phyloP scores from a whole-genome alignment of 352 stramenopile genomes.

The Phytophthora brassicae region DNA sequence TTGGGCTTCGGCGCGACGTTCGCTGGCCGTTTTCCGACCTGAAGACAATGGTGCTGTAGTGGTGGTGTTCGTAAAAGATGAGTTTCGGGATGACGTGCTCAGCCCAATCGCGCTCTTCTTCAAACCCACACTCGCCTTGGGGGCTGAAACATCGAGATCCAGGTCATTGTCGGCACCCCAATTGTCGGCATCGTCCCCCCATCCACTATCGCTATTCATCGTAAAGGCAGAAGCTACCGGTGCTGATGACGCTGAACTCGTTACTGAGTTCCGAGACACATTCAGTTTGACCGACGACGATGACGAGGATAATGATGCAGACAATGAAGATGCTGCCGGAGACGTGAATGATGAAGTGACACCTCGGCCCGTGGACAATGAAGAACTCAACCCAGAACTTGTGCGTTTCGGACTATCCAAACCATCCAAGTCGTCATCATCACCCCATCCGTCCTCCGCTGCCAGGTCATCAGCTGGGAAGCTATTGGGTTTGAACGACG shows the following conservation, averaged over 20 bases:
- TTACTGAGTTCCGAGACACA: constrained; percentile 29
- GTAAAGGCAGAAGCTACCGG: constrained; percentile 25
- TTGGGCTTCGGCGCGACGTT: constrained; percentile 61
- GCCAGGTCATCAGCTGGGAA: constrained; percentile 44
- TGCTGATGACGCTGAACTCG: constrained; percentile 3
- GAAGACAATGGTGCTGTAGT: constrained; percentile 13
- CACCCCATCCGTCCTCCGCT: constrained; percentile 63
- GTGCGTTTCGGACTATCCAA: constrained; percentile 45
- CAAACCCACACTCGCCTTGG: constrained; percentile 20
- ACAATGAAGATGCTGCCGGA: constrained; percentile 26
- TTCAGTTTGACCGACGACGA: constrained; percentile 56
- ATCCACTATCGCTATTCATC: constrained; percentile 43
- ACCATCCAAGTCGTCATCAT: constrained; percentile 60
- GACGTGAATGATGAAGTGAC: constrained; percentile 28
- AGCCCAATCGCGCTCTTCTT: constrained; percentile 18
- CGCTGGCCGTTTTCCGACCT: constrained; percentile 47
- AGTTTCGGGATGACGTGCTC: constrained; percentile 13
- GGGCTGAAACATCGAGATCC: constrained; percentile 26
- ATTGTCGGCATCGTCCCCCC: constrained; percentile 58
- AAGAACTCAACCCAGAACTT: constrained; percentile 29
- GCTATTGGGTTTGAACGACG: constrained; percentile 28
- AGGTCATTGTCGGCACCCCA: constrained; percentile 64
- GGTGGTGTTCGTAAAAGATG: constrained; percentile 19
- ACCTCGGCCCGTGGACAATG: constrained; percentile 27
- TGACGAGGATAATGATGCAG: constrained; percentile 41